Evolutionary conservation across 2,329 filamentous ascomycete genomes (phyloP).

Genomic region (Botrytis hyacinthi): DNA sequence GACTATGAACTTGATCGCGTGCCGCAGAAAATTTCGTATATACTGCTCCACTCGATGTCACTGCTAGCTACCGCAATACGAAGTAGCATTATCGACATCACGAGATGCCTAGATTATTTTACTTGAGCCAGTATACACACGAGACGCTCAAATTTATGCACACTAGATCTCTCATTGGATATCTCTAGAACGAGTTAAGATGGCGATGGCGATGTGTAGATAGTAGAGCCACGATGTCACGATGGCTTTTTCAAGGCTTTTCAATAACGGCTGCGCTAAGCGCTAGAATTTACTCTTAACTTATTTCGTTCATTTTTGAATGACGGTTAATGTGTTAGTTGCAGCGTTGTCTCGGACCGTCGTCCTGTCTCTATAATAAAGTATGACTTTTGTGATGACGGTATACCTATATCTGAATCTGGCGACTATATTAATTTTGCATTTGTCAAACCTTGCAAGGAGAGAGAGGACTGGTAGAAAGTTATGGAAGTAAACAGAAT

Average conservation of each 20-base stretch:
- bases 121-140: background rate
- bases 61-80: background rate
- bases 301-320: background rate
- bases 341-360: background rate
- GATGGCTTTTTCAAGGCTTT: background rate
- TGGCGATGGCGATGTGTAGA: background rate
- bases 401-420: background rate
- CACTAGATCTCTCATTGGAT: background rate
- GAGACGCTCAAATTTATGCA: background rate
- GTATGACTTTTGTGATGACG: background rate
- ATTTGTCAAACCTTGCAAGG: background rate
- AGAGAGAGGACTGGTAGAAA: background rate
- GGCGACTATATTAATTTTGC: background rate
- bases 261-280: constrained; percentile 10
- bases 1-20: background rate
- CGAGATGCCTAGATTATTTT: background rate
- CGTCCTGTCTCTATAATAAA: background rate
- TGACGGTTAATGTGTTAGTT: background rate
- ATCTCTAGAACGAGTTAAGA: background rate
- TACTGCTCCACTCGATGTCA: background rate
- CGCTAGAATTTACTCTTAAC: background rate
- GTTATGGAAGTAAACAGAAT: background rate
- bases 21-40: background rate
- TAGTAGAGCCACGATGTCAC: background rate
- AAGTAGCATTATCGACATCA: background rate